Conservation (phyloP, 768 basidiomycete species). For the Termitomyces titanicus region DNA sequence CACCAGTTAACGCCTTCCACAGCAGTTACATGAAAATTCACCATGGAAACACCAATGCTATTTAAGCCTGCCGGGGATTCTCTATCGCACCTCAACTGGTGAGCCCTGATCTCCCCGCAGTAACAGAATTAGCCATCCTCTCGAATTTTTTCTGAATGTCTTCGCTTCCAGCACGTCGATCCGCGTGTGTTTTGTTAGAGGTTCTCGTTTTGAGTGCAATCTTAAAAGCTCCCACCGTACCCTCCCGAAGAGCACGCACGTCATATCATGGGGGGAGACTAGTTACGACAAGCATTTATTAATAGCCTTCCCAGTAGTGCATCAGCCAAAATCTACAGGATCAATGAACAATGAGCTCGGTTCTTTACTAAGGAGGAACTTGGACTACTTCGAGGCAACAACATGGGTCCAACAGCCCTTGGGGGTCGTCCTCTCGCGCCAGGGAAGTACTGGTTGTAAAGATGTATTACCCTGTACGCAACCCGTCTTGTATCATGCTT, state of each 20-base stretch:
- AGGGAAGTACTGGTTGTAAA: background rate
- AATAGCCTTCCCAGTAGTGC: background rate
- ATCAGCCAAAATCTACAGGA: background rate
- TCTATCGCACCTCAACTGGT: background rate
- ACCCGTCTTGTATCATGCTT: background rate
- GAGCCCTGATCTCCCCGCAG: background rate
- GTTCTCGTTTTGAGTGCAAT: background rate
- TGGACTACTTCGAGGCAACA: background rate
- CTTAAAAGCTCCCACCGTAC: background rate
- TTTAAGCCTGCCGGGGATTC: background rate
- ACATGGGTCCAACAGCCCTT: slow-evolving; percentile 4
- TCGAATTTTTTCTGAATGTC: background rate
- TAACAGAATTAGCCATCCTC: background rate
- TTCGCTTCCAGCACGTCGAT: background rate
- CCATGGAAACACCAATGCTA: background rate
- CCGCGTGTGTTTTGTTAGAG: background rate
- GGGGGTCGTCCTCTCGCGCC: slow-evolving; percentile 3
- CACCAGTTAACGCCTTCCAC: background rate
- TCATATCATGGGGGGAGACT: background rate
- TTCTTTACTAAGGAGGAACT: too few species aligned
- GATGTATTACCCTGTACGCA: background rate
- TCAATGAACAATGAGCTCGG: background rate
- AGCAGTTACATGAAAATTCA: background rate
- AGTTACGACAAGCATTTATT: background rate
- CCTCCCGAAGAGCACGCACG: too few species aligned